Evolutionary conservation across 2,329 filamentous ascomycete genomes (phyloP), one percentile per base, ranked within the genome.

Genomic region (Monilinia fructigena): DNA sequence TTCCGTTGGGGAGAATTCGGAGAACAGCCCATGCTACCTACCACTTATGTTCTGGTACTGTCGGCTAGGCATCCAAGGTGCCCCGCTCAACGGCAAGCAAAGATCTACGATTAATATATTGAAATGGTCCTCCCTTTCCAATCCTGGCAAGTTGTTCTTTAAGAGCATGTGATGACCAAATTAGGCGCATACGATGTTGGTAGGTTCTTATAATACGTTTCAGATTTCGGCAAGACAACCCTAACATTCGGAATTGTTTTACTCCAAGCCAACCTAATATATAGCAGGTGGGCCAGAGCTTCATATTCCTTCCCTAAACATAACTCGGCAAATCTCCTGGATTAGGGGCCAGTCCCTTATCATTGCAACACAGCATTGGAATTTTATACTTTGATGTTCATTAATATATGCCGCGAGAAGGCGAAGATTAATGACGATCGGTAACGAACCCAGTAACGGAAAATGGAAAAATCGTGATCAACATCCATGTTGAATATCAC

Each of bases 101-200:
- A 48, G 54, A 65, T 65, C 63, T 59, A 47, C 54, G 58, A 31
- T 48, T 42, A 28, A 65, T 14, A 48, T 28, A 42, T 65, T 18
- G 54, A 10, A 35, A 35, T 35, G 7, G 31, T 35, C 6, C 55
- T 23, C 18, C 18, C 16, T 45, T 48, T 42, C 61, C 28, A 52
- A 56, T 64, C 61, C 62, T 52, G 55, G 63, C 26, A 31, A 35
- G 20, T 65, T 47, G 55, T 53, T 35, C 35, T 47, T 45, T 60
- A 18, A 52, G 26, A 60, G 35, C 26, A 54, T 60, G 47, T 60
- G 55, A 65, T 60, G 47, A 52, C 55, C 63, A 53, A 52, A 60
- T 60, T 12, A 28, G 63, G 35, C 31, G 50, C 55, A 40, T 53
- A 52, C 47, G 18, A 28, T 60, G 38, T 50, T 50, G 12, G n/a